A percentile compares a stretch with the other conserved stretches of the same genome.
Evolutionary conservation across 306 rosid species (phyloP).

Genomic region (Inga leiocalycina): DNA sequence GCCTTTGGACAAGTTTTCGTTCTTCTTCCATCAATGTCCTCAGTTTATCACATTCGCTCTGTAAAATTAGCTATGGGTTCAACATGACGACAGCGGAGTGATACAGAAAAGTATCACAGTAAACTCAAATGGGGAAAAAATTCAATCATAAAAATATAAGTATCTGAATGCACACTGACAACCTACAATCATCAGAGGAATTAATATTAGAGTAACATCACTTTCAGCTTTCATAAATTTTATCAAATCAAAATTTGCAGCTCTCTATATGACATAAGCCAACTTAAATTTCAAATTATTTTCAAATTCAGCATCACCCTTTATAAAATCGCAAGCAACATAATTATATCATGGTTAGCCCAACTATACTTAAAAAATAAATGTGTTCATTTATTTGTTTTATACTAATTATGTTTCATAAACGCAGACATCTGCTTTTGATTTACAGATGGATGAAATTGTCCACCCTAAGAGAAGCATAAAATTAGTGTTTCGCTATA

Average conservation of each 20-base stretch:
- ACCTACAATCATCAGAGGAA: not conserved
- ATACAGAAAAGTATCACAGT: not conserved
- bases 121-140: not conserved
- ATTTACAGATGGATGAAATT: not conserved
- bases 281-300: not conserved
- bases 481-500: not conserved
- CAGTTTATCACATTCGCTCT: not conserved
- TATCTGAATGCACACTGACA: not conserved
- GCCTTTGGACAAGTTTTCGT: constrained; percentile 9
- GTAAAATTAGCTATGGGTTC: not conserved
- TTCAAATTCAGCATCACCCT: not conserved
- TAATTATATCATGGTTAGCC: not conserved
- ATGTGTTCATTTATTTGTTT: not conserved
- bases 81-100: not conserved
- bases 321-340: not conserved
- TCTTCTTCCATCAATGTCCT: constrained; percentile 8
- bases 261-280: not conserved
- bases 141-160: not conserved
- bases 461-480: not conserved
- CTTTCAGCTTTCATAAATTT: too few species aligned
- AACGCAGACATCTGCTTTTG: not conserved
- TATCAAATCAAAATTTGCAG: too few species aligned
- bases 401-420: not conserved
- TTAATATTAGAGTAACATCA: not conserved
- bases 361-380: not conserved